phyloP scores from a whole-genome alignment of 306 rosid genomes.

The Cyclanthera cordifolia region DNA sequence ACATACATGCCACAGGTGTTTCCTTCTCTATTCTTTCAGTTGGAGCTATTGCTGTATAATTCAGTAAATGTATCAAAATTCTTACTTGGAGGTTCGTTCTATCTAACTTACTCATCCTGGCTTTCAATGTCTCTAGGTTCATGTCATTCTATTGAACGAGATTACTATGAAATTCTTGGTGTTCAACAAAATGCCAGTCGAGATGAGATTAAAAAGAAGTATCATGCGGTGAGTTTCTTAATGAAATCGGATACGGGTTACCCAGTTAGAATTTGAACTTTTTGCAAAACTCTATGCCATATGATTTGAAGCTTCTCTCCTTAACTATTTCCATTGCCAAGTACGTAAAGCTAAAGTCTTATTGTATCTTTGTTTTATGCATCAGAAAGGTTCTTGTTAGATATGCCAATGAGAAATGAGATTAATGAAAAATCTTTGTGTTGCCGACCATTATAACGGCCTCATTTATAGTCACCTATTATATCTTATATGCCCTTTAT shows the following conservation, averaged over 20 bases:
- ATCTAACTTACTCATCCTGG: neutral
- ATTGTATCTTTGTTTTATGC: neutral
- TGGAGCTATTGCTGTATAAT: neutral
- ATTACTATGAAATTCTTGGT: constrained; percentile 62
- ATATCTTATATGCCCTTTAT: neutral
- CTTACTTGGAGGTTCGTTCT: neutral
- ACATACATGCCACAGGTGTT: constrained; percentile 62
- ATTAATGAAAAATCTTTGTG: neutral
- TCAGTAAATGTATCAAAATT: neutral
- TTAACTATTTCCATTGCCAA: neutral
- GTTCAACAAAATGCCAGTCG: constrained; percentile 52
- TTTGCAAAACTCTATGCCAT: neutral
- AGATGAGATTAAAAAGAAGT: constrained; percentile 71
- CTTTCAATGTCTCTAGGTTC: constrained; percentile 20
- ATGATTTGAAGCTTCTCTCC: neutral
- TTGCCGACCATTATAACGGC: neutral
- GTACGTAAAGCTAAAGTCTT: neutral
- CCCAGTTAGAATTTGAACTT: neutral
- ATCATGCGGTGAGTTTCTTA: constrained; percentile 32
- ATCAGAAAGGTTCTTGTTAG: neutral
- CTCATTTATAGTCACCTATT: neutral
- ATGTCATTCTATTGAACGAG: constrained; percentile 33
- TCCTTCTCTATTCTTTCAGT: neutral
- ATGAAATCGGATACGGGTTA: neutral
- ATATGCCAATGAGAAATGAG: neutral